Evolutionary conservation across 305 asterid species (phyloP).

Genomic region (Solanum chacoense): DNA sequence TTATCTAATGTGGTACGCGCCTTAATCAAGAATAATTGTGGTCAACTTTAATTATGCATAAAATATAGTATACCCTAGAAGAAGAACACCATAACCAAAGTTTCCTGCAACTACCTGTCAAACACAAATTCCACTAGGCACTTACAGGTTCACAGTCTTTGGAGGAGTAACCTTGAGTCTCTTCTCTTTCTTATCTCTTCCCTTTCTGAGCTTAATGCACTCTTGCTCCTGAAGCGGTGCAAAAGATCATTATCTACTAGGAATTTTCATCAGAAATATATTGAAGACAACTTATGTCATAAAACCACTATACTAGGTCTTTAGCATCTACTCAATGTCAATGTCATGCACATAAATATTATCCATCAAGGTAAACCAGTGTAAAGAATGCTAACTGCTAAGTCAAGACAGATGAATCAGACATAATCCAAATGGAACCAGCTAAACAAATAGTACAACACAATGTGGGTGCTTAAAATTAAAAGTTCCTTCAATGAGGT

Average conservation of each 20-base stretch:
- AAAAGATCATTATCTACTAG: conserved; percentile 13
- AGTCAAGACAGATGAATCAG: not conserved
- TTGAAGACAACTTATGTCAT: conserved; percentile 3
- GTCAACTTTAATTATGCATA: not conserved
- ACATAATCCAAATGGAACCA: not conserved
- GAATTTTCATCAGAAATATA: conserved; percentile 1
- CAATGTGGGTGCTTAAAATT: not conserved
- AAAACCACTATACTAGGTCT: not conserved
- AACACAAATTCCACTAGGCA: conserved; percentile 1
- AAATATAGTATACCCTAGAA: not conserved
- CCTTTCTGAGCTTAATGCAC: conserved; percentile 42
- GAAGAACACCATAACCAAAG: not conserved
- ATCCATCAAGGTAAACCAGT: not conserved
- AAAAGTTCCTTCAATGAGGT: not conserved
- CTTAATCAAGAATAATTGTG: not conserved
- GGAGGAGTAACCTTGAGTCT: conserved; percentile 27
- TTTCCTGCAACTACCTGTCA: not conserved
- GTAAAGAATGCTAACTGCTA: not conserved
- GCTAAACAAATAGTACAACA: not conserved
- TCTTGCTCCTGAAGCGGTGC: conserved; percentile 58
- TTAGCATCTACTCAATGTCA: not conserved
- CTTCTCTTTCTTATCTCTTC: conserved; percentile 46
- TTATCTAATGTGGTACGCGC: not conserved
- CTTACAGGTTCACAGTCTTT: conserved; percentile 17
- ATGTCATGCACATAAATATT: not conserved